Evolutionary conservation across 2,329 filamentous ascomycete species (phyloP).

Genomic region (Huntiella abstrusa): DNA sequence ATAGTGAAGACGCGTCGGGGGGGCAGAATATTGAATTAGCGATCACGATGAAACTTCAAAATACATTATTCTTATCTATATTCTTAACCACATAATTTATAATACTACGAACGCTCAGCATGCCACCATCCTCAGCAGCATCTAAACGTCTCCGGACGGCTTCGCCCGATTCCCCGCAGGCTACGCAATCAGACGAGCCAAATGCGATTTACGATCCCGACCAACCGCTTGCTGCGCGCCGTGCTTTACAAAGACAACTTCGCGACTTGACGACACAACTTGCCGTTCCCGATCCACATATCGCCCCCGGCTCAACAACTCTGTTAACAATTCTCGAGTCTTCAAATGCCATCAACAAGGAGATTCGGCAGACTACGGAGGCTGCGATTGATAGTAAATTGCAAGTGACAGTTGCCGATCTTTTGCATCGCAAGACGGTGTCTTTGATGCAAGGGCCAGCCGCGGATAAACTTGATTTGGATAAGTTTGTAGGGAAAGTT

Average conservation of each 20-base stretch:
- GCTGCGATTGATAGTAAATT: slow-evolving; percentile 81
- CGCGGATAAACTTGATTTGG: slow-evolving; percentile 62
- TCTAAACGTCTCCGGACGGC: slow-evolving; percentile 1
- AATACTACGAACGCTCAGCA: no score
- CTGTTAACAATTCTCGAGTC: slow-evolving; percentile 46
- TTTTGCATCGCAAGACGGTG: slow-evolving; percentile 60
- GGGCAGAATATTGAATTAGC: no score
- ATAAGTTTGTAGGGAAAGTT: slow-evolving; percentile 82
- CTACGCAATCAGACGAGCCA: slow-evolving; percentile 2
- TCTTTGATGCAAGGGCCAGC: slow-evolving; percentile 55
- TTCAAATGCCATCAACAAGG: slow-evolving; percentile 44
- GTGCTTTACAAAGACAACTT: slow-evolving; percentile 48
- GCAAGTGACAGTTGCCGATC: slow-evolving; percentile 60
- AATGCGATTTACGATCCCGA: slow-evolving; percentile 56
- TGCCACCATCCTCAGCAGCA: background rate
- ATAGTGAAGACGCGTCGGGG: no score
- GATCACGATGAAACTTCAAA: no score
- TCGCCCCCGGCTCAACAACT: slow-evolving; percentile 27
- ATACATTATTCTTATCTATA: no score
- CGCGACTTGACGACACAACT: slow-evolving; percentile 43
- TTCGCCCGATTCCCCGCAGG: slow-evolving; percentile 3
- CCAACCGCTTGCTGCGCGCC: slow-evolving; percentile 55
- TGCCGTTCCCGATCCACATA: slow-evolving; percentile 25
- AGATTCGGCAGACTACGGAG: slow-evolving; percentile 74
- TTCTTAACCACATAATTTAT: no score